Percentiles rank a stretch among this genome's conserved stretches.
Evolutionary conservation across 2,329 filamentous ascomycete genomes (phyloP).

Genomic region (Macrophomina pseudophaseolina): DNA sequence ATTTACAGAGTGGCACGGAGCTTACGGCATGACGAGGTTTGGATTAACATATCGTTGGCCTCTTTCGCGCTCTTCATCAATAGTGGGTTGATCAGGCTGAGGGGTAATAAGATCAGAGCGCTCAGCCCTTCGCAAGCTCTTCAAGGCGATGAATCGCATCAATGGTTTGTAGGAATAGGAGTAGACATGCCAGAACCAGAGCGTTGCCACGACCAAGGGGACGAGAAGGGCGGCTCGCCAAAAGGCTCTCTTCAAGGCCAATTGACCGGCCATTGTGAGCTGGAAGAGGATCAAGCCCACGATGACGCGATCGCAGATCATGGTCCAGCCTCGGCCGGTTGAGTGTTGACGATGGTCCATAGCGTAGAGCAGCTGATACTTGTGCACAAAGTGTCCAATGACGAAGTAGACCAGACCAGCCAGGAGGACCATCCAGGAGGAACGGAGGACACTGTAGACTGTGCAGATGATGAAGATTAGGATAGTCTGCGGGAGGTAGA

Average conservation of each 20-base stretch:
- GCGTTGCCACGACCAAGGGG: constrained; percentile 77
- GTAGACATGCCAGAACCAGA: constrained; percentile 91
- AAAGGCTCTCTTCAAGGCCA: constrained; percentile 76
- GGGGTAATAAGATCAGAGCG: constrained; percentile 50
- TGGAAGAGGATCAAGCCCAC: constrained; percentile 89
- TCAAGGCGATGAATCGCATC: constrained; percentile 88
- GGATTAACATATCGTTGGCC: constrained; percentile 77
- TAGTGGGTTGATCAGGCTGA: constrained; percentile 54
- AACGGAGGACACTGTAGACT: constrained; percentile 86
- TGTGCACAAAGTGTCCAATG: constrained; percentile 88
- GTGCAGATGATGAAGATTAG: constrained; percentile 94
- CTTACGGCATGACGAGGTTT: constrained; percentile 70
- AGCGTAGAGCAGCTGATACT: constrained; percentile 95
- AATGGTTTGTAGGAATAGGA: constrained; percentile 81
- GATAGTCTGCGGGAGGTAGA: constrained; percentile 90
- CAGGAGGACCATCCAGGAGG: constrained; percentile 79
- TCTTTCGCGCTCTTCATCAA: constrained; percentile 75
- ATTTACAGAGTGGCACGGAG: constrained; percentile 31
- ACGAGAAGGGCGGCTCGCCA: constrained; percentile 73
- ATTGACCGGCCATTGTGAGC: constrained; percentile 84
- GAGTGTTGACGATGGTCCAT: constrained; percentile 98
- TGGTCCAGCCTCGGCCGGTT: constrained; percentile 91
- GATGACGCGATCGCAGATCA: constrained; percentile 92
- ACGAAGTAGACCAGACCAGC: constrained; percentile 83
- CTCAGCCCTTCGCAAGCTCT: constrained; percentile 74